These are phyloP conservation scores for Evernia prunastri DNA, from an alignment of 495 filamentous ascomycete species.

Conservation along the genomic window DNA sequence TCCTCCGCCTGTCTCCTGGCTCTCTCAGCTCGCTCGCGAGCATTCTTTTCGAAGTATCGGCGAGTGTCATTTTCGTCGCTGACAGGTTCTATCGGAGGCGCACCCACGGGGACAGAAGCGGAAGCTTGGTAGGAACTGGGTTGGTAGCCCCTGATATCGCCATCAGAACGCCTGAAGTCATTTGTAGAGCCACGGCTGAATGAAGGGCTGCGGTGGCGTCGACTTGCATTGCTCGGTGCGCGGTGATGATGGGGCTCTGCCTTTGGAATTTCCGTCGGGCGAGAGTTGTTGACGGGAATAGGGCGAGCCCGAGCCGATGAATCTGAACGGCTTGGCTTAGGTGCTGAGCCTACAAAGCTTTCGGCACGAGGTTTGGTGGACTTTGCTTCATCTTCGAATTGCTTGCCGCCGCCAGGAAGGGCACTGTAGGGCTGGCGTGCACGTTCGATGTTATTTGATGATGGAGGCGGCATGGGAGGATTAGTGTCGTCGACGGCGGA, in stretches of 20 bases:
- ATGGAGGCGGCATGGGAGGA: conserved; percentile 29
- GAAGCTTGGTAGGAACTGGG: conserved; percentile 17
- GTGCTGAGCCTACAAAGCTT: conserved; percentile 12
- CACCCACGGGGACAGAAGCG: conserved; percentile 17
- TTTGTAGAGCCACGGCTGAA: conserved; percentile 21
- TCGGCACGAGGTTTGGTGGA: conserved; percentile 22
- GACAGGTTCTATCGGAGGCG: conserved; percentile 11
- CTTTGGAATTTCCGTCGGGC: conserved; percentile 23
- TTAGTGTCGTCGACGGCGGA: conserved; percentile 45
- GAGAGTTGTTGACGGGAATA: conserved; percentile 6
- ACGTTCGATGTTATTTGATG: conserved; percentile 44
- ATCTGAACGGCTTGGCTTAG: conserved; percentile 18
- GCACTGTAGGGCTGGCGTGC: conserved; percentile 57
- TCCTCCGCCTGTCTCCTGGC: conserved; percentile 25
- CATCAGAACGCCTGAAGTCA: conserved; percentile 26
- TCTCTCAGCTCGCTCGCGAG: conserved; percentile 23
- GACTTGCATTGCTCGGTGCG: conserved; percentile 14
- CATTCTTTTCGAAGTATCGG: conserved; percentile 24
- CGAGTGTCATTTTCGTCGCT: conserved; percentile 26
- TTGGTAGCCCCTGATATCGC: conserved; percentile 22
- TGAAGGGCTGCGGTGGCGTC: conserved; percentile 27
- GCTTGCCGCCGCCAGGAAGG: conserved; percentile 50
- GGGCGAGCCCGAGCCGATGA: conserved; percentile 22
- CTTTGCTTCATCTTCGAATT: conserved; percentile 39
- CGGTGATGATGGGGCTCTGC: conserved; percentile 26